phyloP scores from a whole-genome alignment of 2,329 filamentous ascomycete genomes.

The Clarireedia hainanense region DNA sequence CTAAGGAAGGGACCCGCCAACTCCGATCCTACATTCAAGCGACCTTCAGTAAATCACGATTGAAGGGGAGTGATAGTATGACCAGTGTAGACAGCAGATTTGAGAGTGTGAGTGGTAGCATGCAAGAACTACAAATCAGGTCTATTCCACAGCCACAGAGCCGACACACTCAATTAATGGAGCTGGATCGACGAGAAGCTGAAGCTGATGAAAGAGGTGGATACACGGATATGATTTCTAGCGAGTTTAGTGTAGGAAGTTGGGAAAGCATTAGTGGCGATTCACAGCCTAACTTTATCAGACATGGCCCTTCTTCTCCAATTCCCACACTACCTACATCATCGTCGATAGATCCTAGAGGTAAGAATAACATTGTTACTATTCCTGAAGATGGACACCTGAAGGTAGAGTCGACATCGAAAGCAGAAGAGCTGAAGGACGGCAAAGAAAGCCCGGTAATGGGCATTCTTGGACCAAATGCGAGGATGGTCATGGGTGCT shows the following conservation, averaged over 20 bases:
- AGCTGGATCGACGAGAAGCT: not conserved
- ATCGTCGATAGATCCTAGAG: not conserved
- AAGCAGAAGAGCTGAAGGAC: not conserved
- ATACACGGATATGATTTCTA: not conserved
- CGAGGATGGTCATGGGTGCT: constrained; percentile 14
- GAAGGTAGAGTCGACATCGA: constrained; percentile 10
- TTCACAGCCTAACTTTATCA: constrained; percentile 9
- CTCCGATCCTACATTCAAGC: constrained; percentile 20
- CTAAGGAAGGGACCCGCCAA: constrained; percentile 24
- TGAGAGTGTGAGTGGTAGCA: constrained; percentile 17
- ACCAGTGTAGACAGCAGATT: constrained; percentile 23
- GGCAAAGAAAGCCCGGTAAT: constrained; percentile 5
- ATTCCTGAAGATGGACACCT: constrained; percentile 12
- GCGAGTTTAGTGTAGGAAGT: constrained; percentile 1
- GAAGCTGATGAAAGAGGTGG: not conserved
- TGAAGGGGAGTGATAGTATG: constrained; percentile 14
- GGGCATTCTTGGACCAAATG: constrained; percentile 10
- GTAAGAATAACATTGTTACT: not conserved
- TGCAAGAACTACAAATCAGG: constrained; percentile 8
- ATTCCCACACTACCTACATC: not conserved
- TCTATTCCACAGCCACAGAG: not conserved
- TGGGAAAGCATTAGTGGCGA: constrained; percentile 1
- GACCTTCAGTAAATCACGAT: constrained; percentile 12
- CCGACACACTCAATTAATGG: constrained; percentile 7
- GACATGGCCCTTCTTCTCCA: not conserved